Evolutionary conservation across 176 grass and related monocot genomes (phyloP), one percentile per base, ranked within the genome.

Genomic region (Aegilops tauschii): DNA sequence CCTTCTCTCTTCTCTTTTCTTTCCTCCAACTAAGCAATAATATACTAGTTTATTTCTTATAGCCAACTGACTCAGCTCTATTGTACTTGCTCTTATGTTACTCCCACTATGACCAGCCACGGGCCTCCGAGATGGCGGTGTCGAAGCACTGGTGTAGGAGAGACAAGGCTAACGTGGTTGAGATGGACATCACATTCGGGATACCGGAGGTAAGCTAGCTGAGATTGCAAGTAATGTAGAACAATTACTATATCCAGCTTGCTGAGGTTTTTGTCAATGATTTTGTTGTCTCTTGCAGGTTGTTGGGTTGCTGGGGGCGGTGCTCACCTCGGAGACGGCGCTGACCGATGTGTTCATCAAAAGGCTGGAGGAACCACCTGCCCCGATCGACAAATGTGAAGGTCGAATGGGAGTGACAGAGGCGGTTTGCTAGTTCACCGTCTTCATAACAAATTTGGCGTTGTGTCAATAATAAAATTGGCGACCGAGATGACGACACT

Each of bases 331-430:
- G 0, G 63, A 62, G 69, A 74, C 69, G 3, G 69, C 82, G 1
- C 54, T 83, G 35, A 83, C 52, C 5, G 35, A 83, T 40, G 69
- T 47, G 23, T 84, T 84, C 69, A 42, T 5, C 10, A 74, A 10
- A 69, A 63, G 17, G 82, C 9, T 84, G 69, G 56, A 84, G 31
- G 47, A 72, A 3, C 11, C 45, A 47, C 45, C 12, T 47, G 45
- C 45, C 45, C 45, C 0, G 45, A 25, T 25, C 0, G 45, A 4
- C 45, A 1, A 49, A 14, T 49, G 12, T 49, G 47, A 49, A 49
- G 47, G 47, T 49, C 4, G 12, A 49, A 1, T 14, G 47, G 47
- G 1, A 47, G 44, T 47, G 47, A 13, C 12, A 13, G 13, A 49
- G 4, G 12, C 47, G 47, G 12, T 14, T 49, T 14, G 47, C 47